Base-by-base conservation (phyloP, 1,284 basidiomycete genomes). In the Somion occarium region DNA sequence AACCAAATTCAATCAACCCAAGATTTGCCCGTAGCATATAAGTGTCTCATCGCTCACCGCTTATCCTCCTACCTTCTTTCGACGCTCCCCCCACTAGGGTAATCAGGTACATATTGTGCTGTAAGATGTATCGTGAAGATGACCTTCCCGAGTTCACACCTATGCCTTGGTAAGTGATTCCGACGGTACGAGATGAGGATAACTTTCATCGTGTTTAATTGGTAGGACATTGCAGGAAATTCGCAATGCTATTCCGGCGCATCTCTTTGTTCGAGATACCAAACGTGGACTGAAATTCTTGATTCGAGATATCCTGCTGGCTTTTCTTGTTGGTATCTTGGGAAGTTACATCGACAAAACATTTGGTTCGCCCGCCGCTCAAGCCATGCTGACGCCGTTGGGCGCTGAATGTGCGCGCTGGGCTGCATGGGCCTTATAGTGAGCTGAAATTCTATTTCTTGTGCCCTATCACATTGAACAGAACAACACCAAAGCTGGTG, bases 211-310 rank as follows among this genome's bases (percentile, higher is more conserved):
- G 22, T 15, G 5, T 23, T 38, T 11, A 23, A 23, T 46, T 22
- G 15, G 24, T 30, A 52, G 51, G 51, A 39, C 38, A 20, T 7
- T 52, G 12, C 18, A 18, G 20, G 73, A 80, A 54, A 78, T 81
- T 30, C 68, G 74, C n/a, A 66, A 65, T 44, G 74, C 73, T n/a
- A 78, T 81, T 39, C 79, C 79, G 1, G 49, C 69, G 2, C 68
- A 69, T 25, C 67, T 73, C 11, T 52, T 52, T 22, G 38, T 49
- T 24, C 27, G 51, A n/a, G 24, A 52, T 11, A 52, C 51, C 2
- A n/a, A 15, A 9, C 26, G 38, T 5, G 51, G 51, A 5, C 24
- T 52, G 3, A 11, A 22, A 19, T 52, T 42, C 41, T 27, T 52
- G 3, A 39, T 46, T 23, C 34, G 51, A 18, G 51, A 52, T 38